Conservation (phyloP, 306 rosid genomes). For the Trichosanthes cucumerina region DNA sequence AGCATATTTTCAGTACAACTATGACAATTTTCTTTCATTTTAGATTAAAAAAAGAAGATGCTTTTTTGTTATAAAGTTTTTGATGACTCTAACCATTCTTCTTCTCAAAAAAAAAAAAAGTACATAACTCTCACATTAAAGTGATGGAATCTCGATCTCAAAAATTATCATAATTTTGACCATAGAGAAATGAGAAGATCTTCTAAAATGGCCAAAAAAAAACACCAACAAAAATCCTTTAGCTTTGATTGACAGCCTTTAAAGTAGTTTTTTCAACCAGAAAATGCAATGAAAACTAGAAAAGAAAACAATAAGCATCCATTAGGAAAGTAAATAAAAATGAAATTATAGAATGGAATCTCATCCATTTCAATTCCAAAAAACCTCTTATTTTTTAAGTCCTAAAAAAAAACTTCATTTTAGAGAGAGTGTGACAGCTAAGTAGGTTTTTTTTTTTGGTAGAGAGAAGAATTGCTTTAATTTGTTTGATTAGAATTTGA, state of each 20-base stretch:
- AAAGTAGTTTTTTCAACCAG: background rate
- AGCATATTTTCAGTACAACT: background rate
- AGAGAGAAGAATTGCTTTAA: slow-evolving; percentile 33
- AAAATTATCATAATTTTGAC: slow-evolving; percentile 7
- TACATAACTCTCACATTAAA: background rate
- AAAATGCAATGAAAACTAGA: background rate
- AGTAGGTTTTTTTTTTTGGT: slow-evolving; percentile 41
- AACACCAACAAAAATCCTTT: background rate
- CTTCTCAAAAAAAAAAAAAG: background rate
- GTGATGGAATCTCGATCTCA: slow-evolving; percentile 2
- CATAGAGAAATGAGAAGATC: background rate
- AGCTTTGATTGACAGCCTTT: background rate
- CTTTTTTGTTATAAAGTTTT: background rate
- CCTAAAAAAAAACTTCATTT: background rate
- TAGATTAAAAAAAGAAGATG: background rate
- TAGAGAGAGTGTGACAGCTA: background rate
- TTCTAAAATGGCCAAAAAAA: background rate
- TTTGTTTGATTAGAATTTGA: slow-evolving; percentile 37
- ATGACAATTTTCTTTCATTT: background rate
- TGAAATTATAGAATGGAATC: background rate
- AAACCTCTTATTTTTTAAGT: background rate
- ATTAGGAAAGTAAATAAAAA: background rate
- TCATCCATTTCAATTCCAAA: background rate
- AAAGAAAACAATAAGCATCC: background rate
- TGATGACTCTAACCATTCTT: background rate